A percentile compares a stretch with the other conserved stretches of the same genome.
phyloP scores from a whole-genome alignment of 345 rosid species.

The Gossypium bickii region DNA sequence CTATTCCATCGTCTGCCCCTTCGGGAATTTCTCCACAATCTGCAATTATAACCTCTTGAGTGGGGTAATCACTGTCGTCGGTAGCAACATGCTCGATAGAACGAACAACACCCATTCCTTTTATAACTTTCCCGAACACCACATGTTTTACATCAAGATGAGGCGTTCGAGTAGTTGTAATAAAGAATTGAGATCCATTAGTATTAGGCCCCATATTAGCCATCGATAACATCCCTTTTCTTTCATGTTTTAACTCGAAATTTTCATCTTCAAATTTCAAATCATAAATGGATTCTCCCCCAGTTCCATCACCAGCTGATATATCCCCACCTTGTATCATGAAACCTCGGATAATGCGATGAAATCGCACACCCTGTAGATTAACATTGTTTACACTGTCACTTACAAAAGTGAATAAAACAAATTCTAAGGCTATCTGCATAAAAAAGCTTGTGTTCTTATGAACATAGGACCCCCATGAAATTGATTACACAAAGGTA shows the following conservation, averaged over 20 bases:
- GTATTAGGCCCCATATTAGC: constrained; percentile 82
- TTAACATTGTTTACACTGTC: background rate
- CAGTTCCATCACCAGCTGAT: constrained; percentile 83
- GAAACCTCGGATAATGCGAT: constrained; percentile 75
- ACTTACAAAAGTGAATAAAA: background rate
- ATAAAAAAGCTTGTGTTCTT: background rate
- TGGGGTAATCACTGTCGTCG: constrained; percentile 49
- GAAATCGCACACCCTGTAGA: constrained; percentile 73
- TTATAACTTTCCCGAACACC: constrained; percentile 77
- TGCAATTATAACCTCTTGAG: constrained; percentile 48
- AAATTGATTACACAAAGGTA: background rate
- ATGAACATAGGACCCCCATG: background rate
- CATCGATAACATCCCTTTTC: constrained; percentile 97
- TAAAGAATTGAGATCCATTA: constrained; percentile 92
- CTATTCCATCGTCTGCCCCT: constrained; percentile 70
- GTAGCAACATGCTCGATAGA: constrained; percentile 66
- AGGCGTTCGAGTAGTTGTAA: constrained; percentile 71
- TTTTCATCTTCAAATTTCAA: constrained; percentile 88
- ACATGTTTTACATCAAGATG: constrained; percentile 93
- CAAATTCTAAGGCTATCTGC: background rate
- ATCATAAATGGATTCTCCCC: constrained; percentile 90
- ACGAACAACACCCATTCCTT: constrained; percentile 92
- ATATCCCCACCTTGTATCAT: constrained; percentile 96
- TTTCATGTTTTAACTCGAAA: constrained; percentile 80
- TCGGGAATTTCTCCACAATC: constrained; percentile 80